These are phyloP conservation scores for Diaporthe capsici DNA, from an alignment of 2,329 filamentous ascomycete genomes.

Conservation along the genomic window DNA sequence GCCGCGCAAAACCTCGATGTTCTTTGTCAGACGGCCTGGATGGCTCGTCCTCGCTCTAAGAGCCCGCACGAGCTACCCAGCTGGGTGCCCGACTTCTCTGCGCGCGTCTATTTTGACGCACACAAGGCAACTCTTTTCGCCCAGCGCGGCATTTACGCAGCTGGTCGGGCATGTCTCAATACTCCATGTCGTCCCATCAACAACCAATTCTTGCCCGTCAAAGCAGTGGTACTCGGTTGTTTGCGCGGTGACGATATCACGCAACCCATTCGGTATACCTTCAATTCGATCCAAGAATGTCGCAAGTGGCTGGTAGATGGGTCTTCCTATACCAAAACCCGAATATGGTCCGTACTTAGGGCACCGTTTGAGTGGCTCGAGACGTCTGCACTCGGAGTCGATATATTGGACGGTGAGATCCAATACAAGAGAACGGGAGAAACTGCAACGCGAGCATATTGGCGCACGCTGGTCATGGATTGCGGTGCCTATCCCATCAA, in stretches of 20 bases:
- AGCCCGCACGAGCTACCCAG: not conserved
- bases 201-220: not conserved
- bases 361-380: not conserved
- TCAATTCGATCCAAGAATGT: not conserved
- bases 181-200: not conserved
- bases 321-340: not conserved
- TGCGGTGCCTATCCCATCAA: not conserved
- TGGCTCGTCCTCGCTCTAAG: not conserved
- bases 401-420: not conserved
- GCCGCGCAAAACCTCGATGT: conserved; percentile 42
- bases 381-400: not conserved
- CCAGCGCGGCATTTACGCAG: not conserved
- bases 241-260: not conserved
- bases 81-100: not conserved
- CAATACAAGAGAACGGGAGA: not conserved
- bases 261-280: not conserved
- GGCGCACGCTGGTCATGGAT: not conserved
- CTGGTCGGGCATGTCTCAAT: not conserved
- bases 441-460: not conserved
- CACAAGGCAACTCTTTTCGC: not conserved
- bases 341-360: not conserved
- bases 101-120: not conserved
- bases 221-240: not conserved
- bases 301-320: not conserved
- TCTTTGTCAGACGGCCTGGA: conserved; percentile 42